Base-by-base conservation (phyloP, 352 stramenopile genomes). In the Thraustochytrium striatum region DNA sequence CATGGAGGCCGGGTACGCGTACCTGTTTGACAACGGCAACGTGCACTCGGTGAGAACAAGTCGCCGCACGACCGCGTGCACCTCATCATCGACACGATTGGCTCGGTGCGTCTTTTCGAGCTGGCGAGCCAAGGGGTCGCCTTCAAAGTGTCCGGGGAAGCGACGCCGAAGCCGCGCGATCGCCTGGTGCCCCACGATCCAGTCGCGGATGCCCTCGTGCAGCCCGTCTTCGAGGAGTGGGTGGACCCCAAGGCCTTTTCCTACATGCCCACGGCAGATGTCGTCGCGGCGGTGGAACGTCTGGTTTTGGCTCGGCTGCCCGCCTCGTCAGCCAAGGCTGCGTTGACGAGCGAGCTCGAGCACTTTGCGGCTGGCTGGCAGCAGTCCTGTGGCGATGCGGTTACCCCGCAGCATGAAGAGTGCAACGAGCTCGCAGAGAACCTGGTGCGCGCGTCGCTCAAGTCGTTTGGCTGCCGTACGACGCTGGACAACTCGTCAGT, bases 1-100 rank as follows among this genome's bases (percentile, higher is more conserved):
- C 55, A 79, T 79, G 69, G 53, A 79, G 32, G 30, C 69, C 13
- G 69, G 69, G 50, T 70, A 79, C 36, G 69, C 57, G 2, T 79
- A 79, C 33, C 32, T 79, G 16, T 79, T 79, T 69, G 69, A 79
- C 69, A 79, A 79, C 43, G 69, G 69, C 16, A 69, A 69, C 38
- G 16, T 33, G 16, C 69, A 79, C 32, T 62, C 13, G 19, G 69
- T 79, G 13, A 47, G 5, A 79, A 79, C 43, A 36, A 69, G 19
- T 79, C 69, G 30, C 69, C 69, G 13, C 57, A 72, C 47, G 55
- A 79, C 30, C 69, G 69, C 35, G 55, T 69, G 19, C 69, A 79
- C 30, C n/a, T 79, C 32, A 79, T 79, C 52, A 39, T 79, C 36
- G 69, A 79, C 69, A 79, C 69, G 25, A 52, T 79, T 13, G 50